Conservation (phyloP, 257 asterid genomes). For the Dorcoceras hygrometricum region DNA sequence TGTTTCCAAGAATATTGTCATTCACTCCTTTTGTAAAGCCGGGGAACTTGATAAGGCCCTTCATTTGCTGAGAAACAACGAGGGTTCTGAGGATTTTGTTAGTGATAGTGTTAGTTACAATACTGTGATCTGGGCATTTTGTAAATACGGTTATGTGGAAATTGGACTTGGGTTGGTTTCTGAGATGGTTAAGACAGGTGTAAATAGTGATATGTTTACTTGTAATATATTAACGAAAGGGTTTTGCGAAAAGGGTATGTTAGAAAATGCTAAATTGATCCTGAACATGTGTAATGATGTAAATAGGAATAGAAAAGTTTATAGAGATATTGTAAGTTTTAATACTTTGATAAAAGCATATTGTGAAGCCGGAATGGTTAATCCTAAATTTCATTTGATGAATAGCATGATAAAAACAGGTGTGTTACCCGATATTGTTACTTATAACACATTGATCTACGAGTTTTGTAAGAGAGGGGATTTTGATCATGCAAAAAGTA, state of each 20-base stretch:
- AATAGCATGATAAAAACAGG: slow-evolving; percentile 55
- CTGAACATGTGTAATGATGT: slow-evolving; percentile 48
- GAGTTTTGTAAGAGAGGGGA: slow-evolving; percentile 66
- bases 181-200: slow-evolving; percentile 65
- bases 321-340: slow-evolving; percentile 59
- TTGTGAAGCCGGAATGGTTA: slow-evolving; percentile 54
- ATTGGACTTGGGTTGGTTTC: slow-evolving; percentile 70
- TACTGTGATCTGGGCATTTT: slow-evolving; percentile 88
- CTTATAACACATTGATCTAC: slow-evolving; percentile 70
- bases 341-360: slow-evolving; percentile 66
- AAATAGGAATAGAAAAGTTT: slow-evolving; percentile 20
- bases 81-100: slow-evolving; percentile 26
- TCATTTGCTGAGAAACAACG: slow-evolving; percentile 45
- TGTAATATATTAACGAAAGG: slow-evolving; percentile 79
- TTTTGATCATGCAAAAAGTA: slow-evolving; percentile 61
- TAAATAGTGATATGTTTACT: slow-evolving; percentile 52
- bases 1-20: slow-evolving; percentile 56
- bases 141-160: slow-evolving; percentile 52
- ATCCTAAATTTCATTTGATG: slow-evolving; percentile 46
- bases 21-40: slow-evolving; percentile 65
- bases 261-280: slow-evolving; percentile 55
- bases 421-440: slow-evolving; percentile 54
- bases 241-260: slow-evolving; percentile 64
- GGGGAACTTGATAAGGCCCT: slow-evolving; percentile 57
- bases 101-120: slow-evolving; percentile 70